Evolutionary conservation across 371 early-diverging fungal species (phyloP).

Genomic region (Parasitella parasitica): DNA sequence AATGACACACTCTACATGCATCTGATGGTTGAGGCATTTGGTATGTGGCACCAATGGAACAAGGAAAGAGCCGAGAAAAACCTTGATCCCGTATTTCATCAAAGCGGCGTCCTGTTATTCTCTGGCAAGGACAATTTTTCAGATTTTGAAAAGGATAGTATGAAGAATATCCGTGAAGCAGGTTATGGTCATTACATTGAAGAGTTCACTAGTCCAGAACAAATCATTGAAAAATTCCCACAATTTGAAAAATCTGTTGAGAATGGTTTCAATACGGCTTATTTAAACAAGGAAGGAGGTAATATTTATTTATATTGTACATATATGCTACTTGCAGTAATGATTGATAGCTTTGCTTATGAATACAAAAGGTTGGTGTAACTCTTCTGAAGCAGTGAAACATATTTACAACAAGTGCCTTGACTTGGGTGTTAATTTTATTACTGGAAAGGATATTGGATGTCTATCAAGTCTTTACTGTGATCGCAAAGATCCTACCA

Average conservation of each 20-base stretch:
- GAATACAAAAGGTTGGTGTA: conserved; percentile 38
- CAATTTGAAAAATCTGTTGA: conserved; percentile 31
- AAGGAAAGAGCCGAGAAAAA: conserved; percentile 34
- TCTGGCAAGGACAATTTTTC: conserved; percentile 31
- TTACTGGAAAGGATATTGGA: conserved; percentile 28
- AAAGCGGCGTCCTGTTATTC: conserved; percentile 40
- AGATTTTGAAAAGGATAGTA: conserved; percentile 31
- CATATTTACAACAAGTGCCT: conserved; percentile 37
- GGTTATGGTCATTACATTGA: conserved; percentile 38
- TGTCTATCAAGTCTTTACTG: conserved; percentile 14
- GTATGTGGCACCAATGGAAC: conserved; percentile 54
- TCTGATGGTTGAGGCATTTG: conserved; percentile 44
- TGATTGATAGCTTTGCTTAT: neutral
- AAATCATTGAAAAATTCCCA: conserved; percentile 32
- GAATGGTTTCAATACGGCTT: conserved; percentile 34
- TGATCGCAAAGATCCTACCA: conserved; percentile 10
- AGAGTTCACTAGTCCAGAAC: conserved; percentile 25
- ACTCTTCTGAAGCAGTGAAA: conserved; percentile 39
- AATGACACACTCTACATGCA: conserved; percentile 40
- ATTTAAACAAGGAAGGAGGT: conserved; percentile 43
- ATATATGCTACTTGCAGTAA: neutral
- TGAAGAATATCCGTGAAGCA: conserved; percentile 34
- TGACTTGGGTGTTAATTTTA: conserved; percentile 36
- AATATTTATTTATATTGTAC: neutral
- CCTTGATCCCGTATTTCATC: conserved; percentile 33